phyloP scores from a whole-genome alignment of 2,329 filamentous ascomycete species.

The Stagonosporopsis vannaccii region DNA sequence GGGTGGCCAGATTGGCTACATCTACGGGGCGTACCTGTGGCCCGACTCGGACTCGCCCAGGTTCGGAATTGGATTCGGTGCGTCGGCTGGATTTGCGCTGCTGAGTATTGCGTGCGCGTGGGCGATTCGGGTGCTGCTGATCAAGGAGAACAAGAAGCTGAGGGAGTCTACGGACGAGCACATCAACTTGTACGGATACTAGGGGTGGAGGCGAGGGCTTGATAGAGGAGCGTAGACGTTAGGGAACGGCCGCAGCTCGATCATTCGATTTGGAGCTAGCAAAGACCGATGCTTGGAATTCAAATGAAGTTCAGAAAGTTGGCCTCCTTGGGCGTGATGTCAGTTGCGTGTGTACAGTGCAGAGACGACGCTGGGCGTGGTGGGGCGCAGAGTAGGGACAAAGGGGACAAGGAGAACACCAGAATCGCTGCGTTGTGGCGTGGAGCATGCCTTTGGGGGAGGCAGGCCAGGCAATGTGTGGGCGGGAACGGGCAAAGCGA shows the following conservation, averaged over 20 bases:
- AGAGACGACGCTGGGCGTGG: background rate
- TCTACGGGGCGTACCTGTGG: slow-evolving; percentile 41
- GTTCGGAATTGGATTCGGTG: slow-evolving; percentile 40
- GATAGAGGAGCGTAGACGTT: background rate
- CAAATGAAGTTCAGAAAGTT: background rate
- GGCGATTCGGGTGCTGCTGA: slow-evolving; percentile 34
- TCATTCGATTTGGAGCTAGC: background rate
- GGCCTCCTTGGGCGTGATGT: background rate
- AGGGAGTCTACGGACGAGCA: slow-evolving; percentile 33
- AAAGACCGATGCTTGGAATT: background rate
- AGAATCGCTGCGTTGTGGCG: background rate
- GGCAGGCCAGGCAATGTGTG: background rate
- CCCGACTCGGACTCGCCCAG: slow-evolving; percentile 34
- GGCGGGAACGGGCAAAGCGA: background rate
- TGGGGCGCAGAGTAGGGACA: too few relatives aligned
- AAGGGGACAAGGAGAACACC: background rate
- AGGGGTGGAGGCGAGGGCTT: background rate
- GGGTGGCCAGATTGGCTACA: slow-evolving; percentile 39
- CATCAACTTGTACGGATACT: slow-evolving; percentile 42
- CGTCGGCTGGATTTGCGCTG: slow-evolving; percentile 38
- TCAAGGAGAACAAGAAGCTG: slow-evolving; percentile 38
- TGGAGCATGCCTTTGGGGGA: background rate
- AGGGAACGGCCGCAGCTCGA: background rate
- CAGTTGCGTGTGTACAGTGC: background rate
- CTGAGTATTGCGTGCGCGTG: slow-evolving; percentile 40